Evolutionary conservation across 257 asterid species (phyloP).

Genomic region (Solanum corneliomulleri): DNA sequence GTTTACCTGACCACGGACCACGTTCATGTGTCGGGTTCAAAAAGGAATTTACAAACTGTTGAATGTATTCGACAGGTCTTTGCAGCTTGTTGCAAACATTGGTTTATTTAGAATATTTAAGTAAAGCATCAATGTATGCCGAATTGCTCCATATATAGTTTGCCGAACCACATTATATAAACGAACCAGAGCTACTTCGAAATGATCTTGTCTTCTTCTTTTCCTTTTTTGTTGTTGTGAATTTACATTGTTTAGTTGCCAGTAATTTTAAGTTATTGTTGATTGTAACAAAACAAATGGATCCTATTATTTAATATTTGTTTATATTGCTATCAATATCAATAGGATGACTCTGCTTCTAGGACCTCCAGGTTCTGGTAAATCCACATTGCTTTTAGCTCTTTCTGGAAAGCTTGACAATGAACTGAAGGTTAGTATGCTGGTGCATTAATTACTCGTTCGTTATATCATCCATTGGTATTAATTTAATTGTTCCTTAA

Average conservation of each 20-base stretch:
- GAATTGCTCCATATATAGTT: neutral
- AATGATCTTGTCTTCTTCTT: neutral
- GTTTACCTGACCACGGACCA: neutral
- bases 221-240: neutral
- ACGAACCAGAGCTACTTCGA: neutral
- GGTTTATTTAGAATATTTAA: neutral
- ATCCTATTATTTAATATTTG: neutral
- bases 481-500: neutral
- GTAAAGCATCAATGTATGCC: neutral
- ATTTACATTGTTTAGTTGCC: neutral
- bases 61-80: neutral
- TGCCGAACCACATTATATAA: neutral
- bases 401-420: conserved; percentile 77
- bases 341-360: conserved; percentile 71
- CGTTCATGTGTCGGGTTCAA: neutral
- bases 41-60: neutral
- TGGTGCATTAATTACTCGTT: neutral
- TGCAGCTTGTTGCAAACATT: neutral
- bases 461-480: neutral
- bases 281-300: neutral
- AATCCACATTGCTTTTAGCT: conserved; percentile 64
- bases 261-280: neutral
- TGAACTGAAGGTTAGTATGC: conserved; percentile 50
- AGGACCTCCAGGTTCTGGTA: conserved; percentile 95
- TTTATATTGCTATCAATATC: conserved; percentile 5